phyloP scores from a whole-genome alignment of 1,139 yeast genomes.

The Hemisphaericaspora subhashii region DNA sequence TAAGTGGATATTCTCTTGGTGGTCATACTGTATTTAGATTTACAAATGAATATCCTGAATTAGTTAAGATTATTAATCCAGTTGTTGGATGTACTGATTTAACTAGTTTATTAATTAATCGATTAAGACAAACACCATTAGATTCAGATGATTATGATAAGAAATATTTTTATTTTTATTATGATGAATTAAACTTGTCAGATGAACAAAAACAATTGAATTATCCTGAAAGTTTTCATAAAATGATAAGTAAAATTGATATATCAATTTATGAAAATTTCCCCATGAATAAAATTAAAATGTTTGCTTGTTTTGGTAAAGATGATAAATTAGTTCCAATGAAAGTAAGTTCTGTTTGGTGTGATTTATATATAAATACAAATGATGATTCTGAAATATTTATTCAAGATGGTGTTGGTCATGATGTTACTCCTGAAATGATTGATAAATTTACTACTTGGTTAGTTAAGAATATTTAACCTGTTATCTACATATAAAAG shows the following conservation, averaged over 20 bases:
- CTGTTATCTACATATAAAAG: background rate
- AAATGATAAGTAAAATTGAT: slow-evolving; percentile 31
- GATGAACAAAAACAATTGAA: slow-evolving; percentile 23
- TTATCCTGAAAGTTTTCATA: slow-evolving; percentile 42
- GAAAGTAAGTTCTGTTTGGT: slow-evolving; percentile 34
- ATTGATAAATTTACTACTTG: slow-evolving; percentile 33
- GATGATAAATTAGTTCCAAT: slow-evolving; percentile 41
- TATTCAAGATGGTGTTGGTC: slow-evolving; percentile 35
- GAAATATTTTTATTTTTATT: slow-evolving; percentile 33
- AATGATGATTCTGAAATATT: slow-evolving; percentile 27
- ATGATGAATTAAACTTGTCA: slow-evolving; percentile 35
- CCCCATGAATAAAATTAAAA: slow-evolving; percentile 30
- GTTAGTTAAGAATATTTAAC: slow-evolving; percentile 23
- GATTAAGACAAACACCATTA: slow-evolving; percentile 24
- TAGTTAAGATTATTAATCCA: slow-evolving; percentile 43
- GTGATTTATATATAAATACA: slow-evolving; percentile 29
- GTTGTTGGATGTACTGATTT: slow-evolving; percentile 49
- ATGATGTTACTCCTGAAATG: slow-evolving; percentile 39
- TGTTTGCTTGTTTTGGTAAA: slow-evolving; percentile 41
- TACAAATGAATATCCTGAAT: slow-evolving; percentile 39
- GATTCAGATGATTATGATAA: slow-evolving; percentile 23
- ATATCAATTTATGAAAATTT: slow-evolving; percentile 34
- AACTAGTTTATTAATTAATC: slow-evolving; percentile 41
- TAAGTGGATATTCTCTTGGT: slow-evolving; percentile 61
- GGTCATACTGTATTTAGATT: slow-evolving; percentile 57